Evolutionary conservation across 192 early-diverging fungal genomes (phyloP).

Genomic region (Mortierella hygrophila): DNA sequence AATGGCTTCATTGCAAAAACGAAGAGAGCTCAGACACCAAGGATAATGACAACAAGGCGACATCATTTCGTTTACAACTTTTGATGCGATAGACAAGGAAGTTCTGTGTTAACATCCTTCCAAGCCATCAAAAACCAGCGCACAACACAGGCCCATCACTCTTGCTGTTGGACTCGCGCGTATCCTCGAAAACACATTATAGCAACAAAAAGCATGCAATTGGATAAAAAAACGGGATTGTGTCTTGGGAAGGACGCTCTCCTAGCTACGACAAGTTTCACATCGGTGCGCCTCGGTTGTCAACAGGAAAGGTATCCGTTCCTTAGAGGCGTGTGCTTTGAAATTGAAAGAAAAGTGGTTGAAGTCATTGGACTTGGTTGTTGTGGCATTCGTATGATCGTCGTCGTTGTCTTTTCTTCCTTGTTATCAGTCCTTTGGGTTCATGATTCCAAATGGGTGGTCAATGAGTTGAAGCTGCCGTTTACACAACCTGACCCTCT

Average conservation of each 20-base stretch:
- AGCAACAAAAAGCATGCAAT: neutral
- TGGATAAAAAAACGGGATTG: neutral
- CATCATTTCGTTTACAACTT: neutral
- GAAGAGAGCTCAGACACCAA: neutral
- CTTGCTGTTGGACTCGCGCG: neutral
- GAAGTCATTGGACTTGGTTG: neutral
- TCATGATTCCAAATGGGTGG: neutral
- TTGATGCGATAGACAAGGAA: neutral
- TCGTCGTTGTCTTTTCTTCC: neutral
- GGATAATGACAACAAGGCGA: neutral
- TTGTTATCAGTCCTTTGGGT: neutral
- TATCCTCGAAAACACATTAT: neutral
- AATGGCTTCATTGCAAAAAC: neutral
- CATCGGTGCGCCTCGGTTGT: neutral
- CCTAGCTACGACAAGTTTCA: neutral
- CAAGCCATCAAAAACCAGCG: neutral
- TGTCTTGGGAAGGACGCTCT: neutral
- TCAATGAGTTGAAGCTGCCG: neutral
- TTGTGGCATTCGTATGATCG: neutral
- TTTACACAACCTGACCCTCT: constrained; percentile 37
- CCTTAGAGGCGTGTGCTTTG: neutral
- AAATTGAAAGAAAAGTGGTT: neutral
- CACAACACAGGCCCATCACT: neutral
- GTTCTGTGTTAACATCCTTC: neutral
- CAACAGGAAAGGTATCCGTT: neutral